A percentile compares a stretch with the other conserved stretches of the same genome.
Conservation (phyloP, 768 basidiomycete genomes). For the Xerocomellus chrysenteron region DNA sequence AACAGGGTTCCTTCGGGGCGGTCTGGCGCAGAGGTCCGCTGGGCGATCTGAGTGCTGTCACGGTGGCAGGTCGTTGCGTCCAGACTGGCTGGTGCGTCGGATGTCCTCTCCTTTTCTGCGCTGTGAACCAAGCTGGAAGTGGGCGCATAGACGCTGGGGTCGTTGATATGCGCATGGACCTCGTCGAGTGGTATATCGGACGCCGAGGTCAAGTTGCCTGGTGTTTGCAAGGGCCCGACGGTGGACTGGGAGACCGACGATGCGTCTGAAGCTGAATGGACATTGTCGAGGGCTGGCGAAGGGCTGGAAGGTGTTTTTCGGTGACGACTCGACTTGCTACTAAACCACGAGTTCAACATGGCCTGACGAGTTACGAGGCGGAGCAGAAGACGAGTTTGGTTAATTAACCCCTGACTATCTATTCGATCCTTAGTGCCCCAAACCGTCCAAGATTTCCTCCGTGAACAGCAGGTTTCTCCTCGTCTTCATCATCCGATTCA, state of each 20-base stretch:
- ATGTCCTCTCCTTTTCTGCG: slow-evolving; percentile 15
- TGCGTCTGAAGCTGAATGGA: slow-evolving; percentile 3
- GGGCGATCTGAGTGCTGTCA: neutral
- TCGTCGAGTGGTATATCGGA: slow-evolving; percentile 25
- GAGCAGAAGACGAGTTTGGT: slow-evolving; percentile 5
- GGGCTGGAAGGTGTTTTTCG: slow-evolving; percentile 5
- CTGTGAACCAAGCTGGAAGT: slow-evolving; percentile 18
- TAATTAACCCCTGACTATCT: slow-evolving; percentile 9
- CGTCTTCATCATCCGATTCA: slow-evolving; percentile 17
- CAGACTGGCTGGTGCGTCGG: slow-evolving; percentile 4
- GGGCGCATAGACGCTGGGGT: slow-evolving; percentile 23
- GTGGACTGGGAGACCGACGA: slow-evolving; percentile 20
- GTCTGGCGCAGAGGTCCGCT: neutral
- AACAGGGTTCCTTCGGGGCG: slow-evolving; percentile 11
- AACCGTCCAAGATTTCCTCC: slow-evolving; percentile 26
- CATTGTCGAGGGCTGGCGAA: neutral
- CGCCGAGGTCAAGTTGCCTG: slow-evolving; percentile 13
- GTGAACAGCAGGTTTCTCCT: neutral
- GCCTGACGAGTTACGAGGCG: neutral
- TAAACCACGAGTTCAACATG: slow-evolving; percentile 33
- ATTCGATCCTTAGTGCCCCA: slow-evolving; percentile 30
- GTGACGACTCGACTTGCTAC: slow-evolving; percentile 30
- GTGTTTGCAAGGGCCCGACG: slow-evolving; percentile 13
- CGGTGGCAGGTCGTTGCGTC: slow-evolving; percentile 4
- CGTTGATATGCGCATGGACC: slow-evolving; percentile 24